These are phyloP conservation scores for Clarireedia monteithiana DNA, from an alignment of 2,329 filamentous ascomycete genomes.

Conservation along the genomic window DNA sequence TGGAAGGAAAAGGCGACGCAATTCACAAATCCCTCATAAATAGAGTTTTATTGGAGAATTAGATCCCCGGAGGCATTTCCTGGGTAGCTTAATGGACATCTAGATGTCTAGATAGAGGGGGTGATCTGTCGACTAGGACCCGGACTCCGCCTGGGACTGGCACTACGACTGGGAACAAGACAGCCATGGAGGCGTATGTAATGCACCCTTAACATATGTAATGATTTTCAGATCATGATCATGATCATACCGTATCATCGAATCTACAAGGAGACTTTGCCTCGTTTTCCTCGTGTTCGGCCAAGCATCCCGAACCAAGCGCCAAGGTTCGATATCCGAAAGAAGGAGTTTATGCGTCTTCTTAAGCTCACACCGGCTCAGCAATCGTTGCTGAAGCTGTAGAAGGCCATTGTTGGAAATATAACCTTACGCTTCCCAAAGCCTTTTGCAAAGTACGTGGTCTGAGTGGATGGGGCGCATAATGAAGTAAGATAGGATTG, in stretches of 20 bases:
- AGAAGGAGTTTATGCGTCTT: not conserved
- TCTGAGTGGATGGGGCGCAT: slow-evolving; percentile 4
- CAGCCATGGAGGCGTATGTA: too few species aligned
- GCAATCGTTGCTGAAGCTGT: not conserved
- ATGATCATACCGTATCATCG: not conserved
- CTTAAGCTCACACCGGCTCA: not conserved
- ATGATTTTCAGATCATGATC: not conserved
- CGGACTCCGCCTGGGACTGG: too few species aligned
- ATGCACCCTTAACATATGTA: not conserved
- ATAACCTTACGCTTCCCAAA: not conserved
- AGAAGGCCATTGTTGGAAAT: not conserved
- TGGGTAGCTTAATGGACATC: not conserved
- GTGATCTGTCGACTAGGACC: not conserved
- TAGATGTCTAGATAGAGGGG: not conserved
- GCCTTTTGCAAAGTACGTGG: not conserved
- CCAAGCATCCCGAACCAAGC: not conserved
- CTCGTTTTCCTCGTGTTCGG: slow-evolving; percentile 1
- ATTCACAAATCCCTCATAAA: not conserved
- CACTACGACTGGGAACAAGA: too few species aligned
- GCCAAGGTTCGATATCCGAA: not conserved
- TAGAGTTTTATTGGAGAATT: not conserved
- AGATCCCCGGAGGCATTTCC: not conserved
- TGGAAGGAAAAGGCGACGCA: too few species aligned
- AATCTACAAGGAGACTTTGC: not conserved
- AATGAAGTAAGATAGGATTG: not conserved